Percentiles rank a stretch among this genome's conserved stretches.
phyloP scores from a whole-genome alignment of 768 basidiomycete genomes.

The Pisolithus microcarpus region DNA sequence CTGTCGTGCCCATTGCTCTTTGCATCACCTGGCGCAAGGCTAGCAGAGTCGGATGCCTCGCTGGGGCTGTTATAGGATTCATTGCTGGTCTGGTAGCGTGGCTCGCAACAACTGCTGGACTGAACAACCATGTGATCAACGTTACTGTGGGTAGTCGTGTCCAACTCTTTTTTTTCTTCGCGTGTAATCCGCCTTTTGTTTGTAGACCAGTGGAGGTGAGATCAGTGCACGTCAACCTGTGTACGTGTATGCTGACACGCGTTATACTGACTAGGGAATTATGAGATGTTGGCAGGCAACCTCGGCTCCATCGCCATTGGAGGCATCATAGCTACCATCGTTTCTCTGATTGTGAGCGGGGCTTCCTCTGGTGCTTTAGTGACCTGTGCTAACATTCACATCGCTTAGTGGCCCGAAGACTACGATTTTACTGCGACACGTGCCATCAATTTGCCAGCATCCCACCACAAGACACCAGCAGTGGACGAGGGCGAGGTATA shows the following conservation, averaged over 20 bases:
- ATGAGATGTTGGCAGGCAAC: constrained; percentile 84
- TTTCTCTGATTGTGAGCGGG: constrained; percentile 54
- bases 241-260: not conserved
- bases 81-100: constrained; percentile 67
- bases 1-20: constrained; percentile 80
- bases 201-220: constrained; percentile 45
- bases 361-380: not conserved
- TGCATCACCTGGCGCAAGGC: constrained; percentile 81
- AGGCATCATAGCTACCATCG: constrained; percentile 60
- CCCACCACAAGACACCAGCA: constrained; percentile 8
- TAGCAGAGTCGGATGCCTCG: constrained; percentile 78
- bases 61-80: constrained; percentile 68
- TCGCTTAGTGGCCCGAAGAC: constrained; percentile 62
- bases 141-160: constrained; percentile 43
- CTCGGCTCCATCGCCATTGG: constrained; percentile 79
- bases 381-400: not conserved
- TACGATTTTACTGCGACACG: constrained; percentile 79
- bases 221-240: constrained; percentile 16
- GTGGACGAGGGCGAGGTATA: constrained; percentile 21
- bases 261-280: constrained; percentile 29
- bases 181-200: not conserved
- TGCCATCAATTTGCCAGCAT: constrained; percentile 52
- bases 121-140: constrained; percentile 66
- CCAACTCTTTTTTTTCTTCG: not conserved
- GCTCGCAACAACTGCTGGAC: constrained; percentile 70